Percentiles rank a stretch among this genome's conserved stretches.
These are phyloP conservation scores for Salix suchowensis DNA, from an alignment of 345 rosid species.

Conservation along the genomic window DNA sequence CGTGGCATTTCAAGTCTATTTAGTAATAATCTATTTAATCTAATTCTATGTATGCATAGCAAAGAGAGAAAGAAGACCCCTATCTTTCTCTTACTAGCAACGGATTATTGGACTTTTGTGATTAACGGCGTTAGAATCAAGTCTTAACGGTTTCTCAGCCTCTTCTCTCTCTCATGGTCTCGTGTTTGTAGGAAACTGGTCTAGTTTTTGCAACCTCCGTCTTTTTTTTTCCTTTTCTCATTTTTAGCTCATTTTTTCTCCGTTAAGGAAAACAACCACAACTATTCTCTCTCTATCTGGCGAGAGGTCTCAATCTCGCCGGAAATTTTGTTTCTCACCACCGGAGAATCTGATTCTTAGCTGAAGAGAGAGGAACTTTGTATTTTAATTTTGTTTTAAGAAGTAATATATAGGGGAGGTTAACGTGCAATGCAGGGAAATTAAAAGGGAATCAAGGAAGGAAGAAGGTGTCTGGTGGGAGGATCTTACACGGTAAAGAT, in stretches of 20 bases:
- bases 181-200: slow-evolving; percentile 29
- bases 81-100: not conserved
- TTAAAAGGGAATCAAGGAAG: slow-evolving; percentile 22
- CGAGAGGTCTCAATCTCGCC: slow-evolving; percentile 39
- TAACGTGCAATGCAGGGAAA: slow-evolving; percentile 62
- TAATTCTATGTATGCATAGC: not conserved
- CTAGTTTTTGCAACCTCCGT: not conserved
- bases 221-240: not conserved
- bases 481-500: slow-evolving; percentile 40
- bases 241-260: slow-evolving; percentile 1
- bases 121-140: slow-evolving; percentile 28
- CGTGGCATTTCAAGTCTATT: not conserved
- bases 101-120: slow-evolving; percentile 3
- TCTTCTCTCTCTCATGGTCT: not conserved
- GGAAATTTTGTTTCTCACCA: slow-evolving; percentile 17
- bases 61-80: not conserved
- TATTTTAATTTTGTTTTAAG: not conserved
- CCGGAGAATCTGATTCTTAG: not conserved
- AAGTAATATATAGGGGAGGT: slow-evolving; percentile 20
- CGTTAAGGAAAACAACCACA: slow-evolving; percentile 1
- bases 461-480: slow-evolving; percentile 9
- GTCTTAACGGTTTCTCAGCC: slow-evolving; percentile 21
- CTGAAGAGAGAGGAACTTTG: slow-evolving; percentile 15
- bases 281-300: slow-evolving; percentile 16
- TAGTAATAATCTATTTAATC: not conserved